Evolutionary conservation across 2,329 filamentous ascomycete genomes (phyloP), one percentile per base, ranked within the genome.

Genomic region (Zasmidium cellare): DNA sequence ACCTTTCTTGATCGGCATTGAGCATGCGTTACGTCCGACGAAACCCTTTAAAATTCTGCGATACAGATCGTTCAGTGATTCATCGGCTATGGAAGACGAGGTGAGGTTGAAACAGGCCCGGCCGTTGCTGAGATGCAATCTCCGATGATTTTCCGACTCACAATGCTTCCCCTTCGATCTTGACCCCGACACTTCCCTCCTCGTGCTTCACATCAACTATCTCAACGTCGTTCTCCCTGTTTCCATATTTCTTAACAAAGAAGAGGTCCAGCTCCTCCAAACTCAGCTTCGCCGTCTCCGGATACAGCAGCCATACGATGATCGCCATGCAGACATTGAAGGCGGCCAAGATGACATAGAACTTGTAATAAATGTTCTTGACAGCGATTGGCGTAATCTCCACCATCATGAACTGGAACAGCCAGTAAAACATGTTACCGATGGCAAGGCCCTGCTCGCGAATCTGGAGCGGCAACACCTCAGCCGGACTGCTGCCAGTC

Each of bases 211-310:
- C 7, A n/a, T 41, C 35, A 41, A 41, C 3, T 14, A 3, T 9
- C 7, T n/a, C 35, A 41, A 41, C 22, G 9, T 44, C 50, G 2
- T 19, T 12, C 12, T 45, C 28, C 14, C 2, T 22, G 12, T 23
- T 18, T 0, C 47, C 44, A 53, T 59, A 45, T 28, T 46, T 53
- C 23, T 46, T 49, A 41, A 41, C 53, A 19, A 59, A 59, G 35
- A 56, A 67, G 70, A 80, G 79, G 11, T 78, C 74, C 58, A 80
- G 62, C 55, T 80, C 78, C 64, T 80, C 77, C n/a, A 80, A 68
- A 0, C 77, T 79, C 9, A 73, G 62, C 25, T 72, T 66, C 51
- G 69, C 59, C 23, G 77, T 76, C 61, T 80, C 78, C 0, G 78
- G 79, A 65, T 77, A 80, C 58, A 80, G 69, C 57, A 77, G 16